Evolutionary conservation across 768 basidiomycete species (phyloP).

Genomic region (Goffeauzyma gilvescens): DNA sequence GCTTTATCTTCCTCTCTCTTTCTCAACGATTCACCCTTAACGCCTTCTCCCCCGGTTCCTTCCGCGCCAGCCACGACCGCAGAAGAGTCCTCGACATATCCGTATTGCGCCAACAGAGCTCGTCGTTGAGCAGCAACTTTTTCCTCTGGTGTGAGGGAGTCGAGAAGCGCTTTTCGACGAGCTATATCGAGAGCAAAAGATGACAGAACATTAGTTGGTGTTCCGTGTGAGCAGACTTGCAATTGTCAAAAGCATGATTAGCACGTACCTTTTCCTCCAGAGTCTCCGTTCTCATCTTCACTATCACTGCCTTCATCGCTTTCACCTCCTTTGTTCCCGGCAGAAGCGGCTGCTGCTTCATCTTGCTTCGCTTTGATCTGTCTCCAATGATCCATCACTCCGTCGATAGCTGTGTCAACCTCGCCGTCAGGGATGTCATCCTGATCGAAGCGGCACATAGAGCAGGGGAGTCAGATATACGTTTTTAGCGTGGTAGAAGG

Average conservation of each 20-base stretch:
- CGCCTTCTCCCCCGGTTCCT: constrained; percentile 15
- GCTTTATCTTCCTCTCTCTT: constrained; percentile 25
- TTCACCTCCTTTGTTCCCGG: constrained; percentile 1
- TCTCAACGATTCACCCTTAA: constrained; percentile 9
- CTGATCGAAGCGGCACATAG: too few species aligned
- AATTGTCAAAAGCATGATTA: neutral
- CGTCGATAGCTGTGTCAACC: constrained; percentile 4
- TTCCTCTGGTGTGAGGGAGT: constrained; percentile 21
- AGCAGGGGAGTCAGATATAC: too few species aligned
- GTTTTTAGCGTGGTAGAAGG: too few species aligned
- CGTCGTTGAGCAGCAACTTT: constrained; percentile 20
- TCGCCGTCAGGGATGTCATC: too few species aligned
- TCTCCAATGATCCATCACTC: constrained; percentile 8
- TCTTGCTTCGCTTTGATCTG: neutral
- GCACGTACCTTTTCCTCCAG: neutral
- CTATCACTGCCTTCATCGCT: constrained; percentile 1
- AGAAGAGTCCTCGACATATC: constrained; percentile 23
- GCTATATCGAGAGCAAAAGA: too few species aligned
- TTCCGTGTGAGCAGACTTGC: too few species aligned
- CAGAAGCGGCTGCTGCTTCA: neutral
- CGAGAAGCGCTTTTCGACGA: constrained; percentile 10
- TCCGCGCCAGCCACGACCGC: neutral
- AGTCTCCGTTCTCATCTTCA: neutral
- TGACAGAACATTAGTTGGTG: too few species aligned
- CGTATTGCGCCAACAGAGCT: constrained; percentile 26